Evolutionary conservation across 164 flowering plant genomes (phyloP).

Genomic region (Stephania yunnanensis): DNA sequence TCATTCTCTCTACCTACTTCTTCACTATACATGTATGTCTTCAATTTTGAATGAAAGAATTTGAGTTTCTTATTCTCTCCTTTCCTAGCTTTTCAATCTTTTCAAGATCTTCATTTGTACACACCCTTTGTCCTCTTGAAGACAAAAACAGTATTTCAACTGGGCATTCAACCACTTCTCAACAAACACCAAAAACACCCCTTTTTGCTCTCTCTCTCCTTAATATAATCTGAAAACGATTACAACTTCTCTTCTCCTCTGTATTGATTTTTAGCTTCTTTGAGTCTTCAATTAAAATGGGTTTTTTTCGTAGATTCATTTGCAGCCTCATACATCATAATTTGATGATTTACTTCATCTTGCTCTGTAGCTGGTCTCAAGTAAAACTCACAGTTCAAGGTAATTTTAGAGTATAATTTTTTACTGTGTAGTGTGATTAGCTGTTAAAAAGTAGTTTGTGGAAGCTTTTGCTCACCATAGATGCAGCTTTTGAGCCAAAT

Average conservation of each 20-base stretch:
- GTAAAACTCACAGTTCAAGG: conserved; percentile 25
- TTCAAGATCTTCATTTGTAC: background rate
- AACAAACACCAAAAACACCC: too few species aligned
- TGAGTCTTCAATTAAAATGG: background rate
- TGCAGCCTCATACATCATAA: conserved; percentile 3
- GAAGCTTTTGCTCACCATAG: background rate
- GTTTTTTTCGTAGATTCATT: conserved; percentile 2
- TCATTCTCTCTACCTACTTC: background rate
- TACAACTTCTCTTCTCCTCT: background rate
- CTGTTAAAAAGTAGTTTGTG: background rate
- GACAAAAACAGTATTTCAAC: background rate
- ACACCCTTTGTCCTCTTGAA: background rate
- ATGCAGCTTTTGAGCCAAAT: background rate
- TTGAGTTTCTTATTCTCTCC: background rate
- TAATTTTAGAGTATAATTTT: conserved; percentile 1
- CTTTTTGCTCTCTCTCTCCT: too few species aligned
- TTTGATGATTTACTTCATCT: conserved; percentile 24
- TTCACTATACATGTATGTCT: too few species aligned
- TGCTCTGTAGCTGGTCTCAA: conserved; percentile 27
- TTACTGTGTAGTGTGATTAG: background rate
- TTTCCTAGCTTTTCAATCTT: background rate
- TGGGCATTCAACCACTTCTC: too few species aligned
- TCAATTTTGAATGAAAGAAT: too few species aligned
- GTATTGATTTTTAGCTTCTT: background rate
- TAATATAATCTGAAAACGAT: background rate